phyloP scores from a whole-genome alignment of 1,284 basidiomycete genomes.

The Melanopsichium pennsylvanicum region DNA sequence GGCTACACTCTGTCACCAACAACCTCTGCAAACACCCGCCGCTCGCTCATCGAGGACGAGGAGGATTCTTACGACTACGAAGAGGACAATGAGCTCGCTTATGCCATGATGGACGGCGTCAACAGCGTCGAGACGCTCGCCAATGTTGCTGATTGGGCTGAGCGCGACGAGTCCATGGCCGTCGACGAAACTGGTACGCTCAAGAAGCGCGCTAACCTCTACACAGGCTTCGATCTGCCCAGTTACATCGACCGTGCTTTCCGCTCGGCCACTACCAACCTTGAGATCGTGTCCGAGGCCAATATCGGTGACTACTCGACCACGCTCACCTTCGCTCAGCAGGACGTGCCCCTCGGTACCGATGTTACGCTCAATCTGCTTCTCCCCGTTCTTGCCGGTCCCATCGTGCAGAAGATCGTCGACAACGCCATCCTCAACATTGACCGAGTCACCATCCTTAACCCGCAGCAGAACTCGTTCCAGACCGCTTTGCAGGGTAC shows the following conservation, averaged over 20 bases:
- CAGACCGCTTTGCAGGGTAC: slow-evolving; percentile 73
- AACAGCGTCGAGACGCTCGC: slow-evolving; percentile 66
- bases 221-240: slow-evolving; percentile 75
- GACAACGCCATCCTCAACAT: slow-evolving; percentile 70
- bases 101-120: slow-evolving; percentile 46
- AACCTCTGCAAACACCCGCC: slow-evolving; percentile 43
- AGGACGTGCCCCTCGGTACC: slow-evolving; percentile 72
- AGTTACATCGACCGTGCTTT: slow-evolving; percentile 76
- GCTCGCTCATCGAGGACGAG: slow-evolving; percentile 21
- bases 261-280: slow-evolving; percentile 73
- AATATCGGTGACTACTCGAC: slow-evolving; percentile 76
- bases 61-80: slow-evolving; percentile 39
- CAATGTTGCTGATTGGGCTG: slow-evolving; percentile 44
- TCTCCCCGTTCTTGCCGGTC: slow-evolving; percentile 76
- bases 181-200: slow-evolving; percentile 66
- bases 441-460: slow-evolving; percentile 50
- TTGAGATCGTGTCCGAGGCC: slow-evolving; percentile 72
- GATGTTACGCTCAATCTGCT: slow-evolving; percentile 74
- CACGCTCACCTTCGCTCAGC: slow-evolving; percentile 73
- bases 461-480: slow-evolving; percentile 71
- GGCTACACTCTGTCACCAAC: slow-evolving; percentile 73
- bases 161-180: slow-evolving; percentile 25
- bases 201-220: slow-evolving; percentile 64
- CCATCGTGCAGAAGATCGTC: slow-evolving; percentile 82
- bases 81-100: slow-evolving; percentile 51